Conservation (phyloP, 768 basidiomycete genomes). For the Suillus occidentalis region DNA sequence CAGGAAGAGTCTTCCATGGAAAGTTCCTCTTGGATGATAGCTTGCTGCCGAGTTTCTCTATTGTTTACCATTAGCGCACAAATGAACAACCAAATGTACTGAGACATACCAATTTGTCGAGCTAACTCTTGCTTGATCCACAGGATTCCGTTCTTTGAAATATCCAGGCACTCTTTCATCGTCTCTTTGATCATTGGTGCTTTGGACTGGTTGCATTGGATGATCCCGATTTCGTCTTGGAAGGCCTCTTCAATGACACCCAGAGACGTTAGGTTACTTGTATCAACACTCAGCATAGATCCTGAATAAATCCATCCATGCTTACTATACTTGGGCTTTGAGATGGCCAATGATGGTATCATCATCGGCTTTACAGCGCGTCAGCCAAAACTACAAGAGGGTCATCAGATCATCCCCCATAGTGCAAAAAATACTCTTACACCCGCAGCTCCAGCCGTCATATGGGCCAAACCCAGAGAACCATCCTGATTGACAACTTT, state of each 20-base stretch:
- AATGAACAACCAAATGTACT: background rate
- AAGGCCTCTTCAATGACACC: background rate
- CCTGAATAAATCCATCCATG: background rate
- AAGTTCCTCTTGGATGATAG: slow-evolving; percentile 1
- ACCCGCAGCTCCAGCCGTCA: background rate
- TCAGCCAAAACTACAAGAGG: slow-evolving; percentile 7
- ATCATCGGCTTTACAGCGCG: slow-evolving; percentile 1
- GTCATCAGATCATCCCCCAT: background rate
- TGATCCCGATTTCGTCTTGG: background rate
- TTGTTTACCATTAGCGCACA: background rate
- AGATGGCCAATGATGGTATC: slow-evolving; percentile 8
- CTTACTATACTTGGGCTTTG: slow-evolving; percentile 15
- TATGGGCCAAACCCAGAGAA: slow-evolving; percentile 1
- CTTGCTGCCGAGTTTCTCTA: background rate
- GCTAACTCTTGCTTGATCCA: background rate
- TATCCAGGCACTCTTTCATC: background rate
- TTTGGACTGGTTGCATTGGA: background rate
- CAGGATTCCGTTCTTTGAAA: background rate
- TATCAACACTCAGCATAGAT: background rate
- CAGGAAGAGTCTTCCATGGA: slow-evolving; percentile 6
- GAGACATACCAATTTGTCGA: background rate
- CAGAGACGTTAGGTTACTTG: background rate
- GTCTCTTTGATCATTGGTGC: background rate
- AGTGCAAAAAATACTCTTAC: slow-evolving; percentile 1
- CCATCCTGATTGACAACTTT: slow-evolving; percentile 10